Evolutionary conservation across 768 basidiomycete genomes (phyloP), one percentile per base, ranked within the genome.

Genomic region (Rhodotorula babjevae): DNA sequence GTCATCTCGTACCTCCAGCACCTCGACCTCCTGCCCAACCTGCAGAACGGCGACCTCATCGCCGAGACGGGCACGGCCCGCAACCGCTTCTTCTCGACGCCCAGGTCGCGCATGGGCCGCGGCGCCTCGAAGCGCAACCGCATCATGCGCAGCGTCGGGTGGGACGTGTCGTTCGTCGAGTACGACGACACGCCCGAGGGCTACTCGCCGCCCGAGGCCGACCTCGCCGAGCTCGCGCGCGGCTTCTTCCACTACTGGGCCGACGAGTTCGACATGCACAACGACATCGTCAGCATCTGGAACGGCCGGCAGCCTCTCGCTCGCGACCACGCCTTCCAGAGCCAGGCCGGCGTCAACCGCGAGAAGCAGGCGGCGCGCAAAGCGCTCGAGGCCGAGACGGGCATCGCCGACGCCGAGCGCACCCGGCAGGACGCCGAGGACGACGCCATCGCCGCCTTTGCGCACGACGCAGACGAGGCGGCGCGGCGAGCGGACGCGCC

Each of bases 1-100:
- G 85, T 85, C 0, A 83, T 89, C 52, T 85, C 82, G 0, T 85
- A 85, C 69, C 78, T 88, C 8, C 89, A 89, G 82, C 44, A 29
- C 27, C 56, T 65, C 59, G 29, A 42, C 9, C 44, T 77, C 68
- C 67, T 78, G 18, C 78, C 76, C 23, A 77, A 77, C 58, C 68
- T 78, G 1, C 78, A 78, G 29, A 68, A 74, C 55, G 31, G 53
- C 27, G 44, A 53, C 2, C 70, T 77, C 7, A 76, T 77, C 57
- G 50, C n/a, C 40, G 40, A 47, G 52, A 63, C 61, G 47, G 52
- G 53, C 23, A 69, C 69, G 0, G 40, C 58, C 21, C 49, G 53
- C 2, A 12, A 46, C 23, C 57, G 65, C 29, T 78, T 78, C 69
- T 78, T 65, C 55, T 63, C 62, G 31, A 72, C 67, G 11, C 74